These are phyloP conservation scores for Fibroporia radiculosa DNA, from an alignment of 768 basidiomycete genomes.

Conservation along the genomic window DNA sequence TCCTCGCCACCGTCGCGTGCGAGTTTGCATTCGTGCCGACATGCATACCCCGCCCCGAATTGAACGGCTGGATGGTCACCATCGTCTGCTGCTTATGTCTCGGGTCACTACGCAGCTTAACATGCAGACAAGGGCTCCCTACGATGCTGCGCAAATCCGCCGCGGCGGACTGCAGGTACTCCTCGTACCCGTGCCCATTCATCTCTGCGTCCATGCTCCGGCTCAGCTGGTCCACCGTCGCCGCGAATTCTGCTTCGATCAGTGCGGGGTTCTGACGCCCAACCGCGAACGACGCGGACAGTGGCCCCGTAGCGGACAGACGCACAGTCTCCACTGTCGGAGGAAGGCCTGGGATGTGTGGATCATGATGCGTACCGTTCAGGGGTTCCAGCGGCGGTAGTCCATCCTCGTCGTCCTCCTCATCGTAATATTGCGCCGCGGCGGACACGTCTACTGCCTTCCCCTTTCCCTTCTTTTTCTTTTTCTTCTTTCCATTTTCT, in stretches of 20 bases:
- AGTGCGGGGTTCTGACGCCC: constrained; percentile 22
- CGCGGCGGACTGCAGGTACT: constrained; percentile 65
- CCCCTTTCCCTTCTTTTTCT: constrained; percentile 40
- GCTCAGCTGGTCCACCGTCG: constrained; percentile 55
- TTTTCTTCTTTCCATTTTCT: constrained; percentile 29
- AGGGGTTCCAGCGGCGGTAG: constrained; percentile 16
- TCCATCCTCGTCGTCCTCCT: constrained; percentile 24
- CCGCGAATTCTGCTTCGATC: constrained; percentile 49
- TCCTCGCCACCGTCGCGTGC: constrained; percentile 22
- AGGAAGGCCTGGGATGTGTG: constrained; percentile 29
- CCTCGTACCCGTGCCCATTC: constrained; percentile 40
- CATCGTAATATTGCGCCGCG: constrained; percentile 8
- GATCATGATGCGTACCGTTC: constrained; percentile 10
- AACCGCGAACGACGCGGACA: constrained; percentile 29
- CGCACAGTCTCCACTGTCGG: constrained; percentile 42
- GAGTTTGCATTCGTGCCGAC: constrained; percentile 20
- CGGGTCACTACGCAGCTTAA: constrained; percentile 26
- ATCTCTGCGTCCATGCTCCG: constrained; percentile 41
- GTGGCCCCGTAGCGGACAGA: constrained; percentile 37
- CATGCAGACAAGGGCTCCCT: constrained; percentile 29
- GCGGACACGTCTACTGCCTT: constrained; percentile 16
- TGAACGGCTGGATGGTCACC: constrained; percentile 63
- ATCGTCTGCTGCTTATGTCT: constrained; percentile 48
- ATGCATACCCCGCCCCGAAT: constrained; percentile 26
- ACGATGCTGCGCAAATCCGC: constrained; percentile 65